phyloP scores from a whole-genome alignment of 768 basidiomycete genomes.

The Panaeolus cyanescens region DNA sequence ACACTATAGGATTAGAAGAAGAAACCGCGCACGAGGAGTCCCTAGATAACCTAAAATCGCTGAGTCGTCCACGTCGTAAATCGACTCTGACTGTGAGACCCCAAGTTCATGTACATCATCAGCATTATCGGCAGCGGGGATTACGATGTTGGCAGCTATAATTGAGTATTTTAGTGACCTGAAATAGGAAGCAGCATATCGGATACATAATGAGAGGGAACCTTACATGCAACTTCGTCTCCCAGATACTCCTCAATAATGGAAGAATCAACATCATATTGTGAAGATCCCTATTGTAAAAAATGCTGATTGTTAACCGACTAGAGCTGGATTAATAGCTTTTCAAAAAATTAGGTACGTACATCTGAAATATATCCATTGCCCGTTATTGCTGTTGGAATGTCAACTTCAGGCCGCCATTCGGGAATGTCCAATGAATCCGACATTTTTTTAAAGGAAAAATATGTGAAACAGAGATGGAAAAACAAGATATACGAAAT shows the following conservation, averaged over 20 bases:
- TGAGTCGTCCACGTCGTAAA: not conserved
- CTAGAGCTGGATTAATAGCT: not conserved
- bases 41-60: not conserved
- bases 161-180: no score
- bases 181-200: no score
- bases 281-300: not conserved
- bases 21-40: not conserved
- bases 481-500: no score
- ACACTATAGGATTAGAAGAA: not conserved
- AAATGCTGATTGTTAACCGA: not conserved
- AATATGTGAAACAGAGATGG: no score
- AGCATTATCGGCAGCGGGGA: not conserved
- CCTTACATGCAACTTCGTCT: not conserved
- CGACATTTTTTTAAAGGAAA: no score
- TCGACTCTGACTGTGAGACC: not conserved
- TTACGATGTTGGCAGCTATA: no score
- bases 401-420: not conserved
- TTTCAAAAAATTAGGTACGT: not conserved
- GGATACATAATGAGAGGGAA: not conserved
- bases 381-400: not conserved
- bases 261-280: not conserved
- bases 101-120: not conserved
- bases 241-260: not conserved
- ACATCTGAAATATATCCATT: not conserved
- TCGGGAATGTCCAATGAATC: not conserved